Evolutionary conservation across 305 asterid species (phyloP).

Genomic region (Nicotiana rustica): DNA sequence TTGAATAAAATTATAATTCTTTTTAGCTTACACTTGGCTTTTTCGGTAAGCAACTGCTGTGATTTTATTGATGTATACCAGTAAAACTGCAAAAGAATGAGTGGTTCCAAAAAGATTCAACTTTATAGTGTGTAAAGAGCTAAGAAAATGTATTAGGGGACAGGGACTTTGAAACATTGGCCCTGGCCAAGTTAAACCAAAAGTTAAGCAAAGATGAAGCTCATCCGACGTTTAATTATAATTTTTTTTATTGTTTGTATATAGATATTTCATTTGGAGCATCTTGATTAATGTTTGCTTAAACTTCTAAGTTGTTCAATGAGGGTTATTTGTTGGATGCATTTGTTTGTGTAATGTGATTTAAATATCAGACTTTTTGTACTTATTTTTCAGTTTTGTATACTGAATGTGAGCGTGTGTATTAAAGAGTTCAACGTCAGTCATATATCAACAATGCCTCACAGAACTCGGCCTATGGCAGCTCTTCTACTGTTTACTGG

Average conservation of each 20-base stretch:
- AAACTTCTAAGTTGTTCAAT: no score
- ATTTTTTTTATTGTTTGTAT: background rate
- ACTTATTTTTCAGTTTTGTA: background rate
- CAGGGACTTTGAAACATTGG: no score
- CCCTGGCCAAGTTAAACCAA: no score
- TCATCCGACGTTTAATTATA: background rate
- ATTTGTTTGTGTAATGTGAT: background rate
- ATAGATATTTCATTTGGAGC: background rate
- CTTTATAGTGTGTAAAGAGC: no score
- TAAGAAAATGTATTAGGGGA: no score
- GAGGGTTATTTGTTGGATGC: background rate
- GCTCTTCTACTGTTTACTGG: slow-evolving; percentile 31
- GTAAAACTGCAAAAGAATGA: no score
- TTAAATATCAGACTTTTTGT: background rate
- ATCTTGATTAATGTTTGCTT: background rate
- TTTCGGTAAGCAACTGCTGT: no score
- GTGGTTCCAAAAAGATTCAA: no score
- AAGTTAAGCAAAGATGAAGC: background rate
- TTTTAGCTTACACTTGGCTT: no score
- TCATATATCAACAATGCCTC: slow-evolving; percentile 27
- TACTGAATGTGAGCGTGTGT: background rate
- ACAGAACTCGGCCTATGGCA: slow-evolving; percentile 28
- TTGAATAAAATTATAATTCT: background rate
- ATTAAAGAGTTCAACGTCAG: background rate
- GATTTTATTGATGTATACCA: no score